phyloP scores from a whole-genome alignment of 768 basidiomycete species.

The Tulasnella sp. region DNA sequence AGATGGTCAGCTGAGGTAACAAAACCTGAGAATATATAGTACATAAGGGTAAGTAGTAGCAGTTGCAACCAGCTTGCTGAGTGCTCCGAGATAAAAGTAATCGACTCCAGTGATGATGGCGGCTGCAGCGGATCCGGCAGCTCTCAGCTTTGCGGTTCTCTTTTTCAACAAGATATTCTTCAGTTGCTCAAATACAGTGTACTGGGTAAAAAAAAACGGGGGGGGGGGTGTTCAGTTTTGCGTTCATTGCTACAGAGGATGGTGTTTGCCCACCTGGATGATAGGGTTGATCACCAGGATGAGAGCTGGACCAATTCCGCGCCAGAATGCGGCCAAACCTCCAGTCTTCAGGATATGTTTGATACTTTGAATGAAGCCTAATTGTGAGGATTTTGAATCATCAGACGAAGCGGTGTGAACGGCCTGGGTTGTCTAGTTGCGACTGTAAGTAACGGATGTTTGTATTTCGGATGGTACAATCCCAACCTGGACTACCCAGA shows the following conservation, averaged over 20 bases:
- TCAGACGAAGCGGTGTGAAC: conserved; percentile 29
- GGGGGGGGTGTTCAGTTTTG: not conserved
- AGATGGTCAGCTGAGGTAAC: not conserved
- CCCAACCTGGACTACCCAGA: conserved; percentile 69
- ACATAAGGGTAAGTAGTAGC: conserved; percentile 66
- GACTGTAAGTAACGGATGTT: no score
- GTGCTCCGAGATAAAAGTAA: conserved; percentile 87
- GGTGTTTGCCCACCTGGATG: conserved; percentile 32
- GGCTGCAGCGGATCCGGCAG: conserved; percentile 32
- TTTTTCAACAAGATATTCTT: conserved; percentile 67
- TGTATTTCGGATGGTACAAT: no score
- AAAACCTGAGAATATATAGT: not conserved
- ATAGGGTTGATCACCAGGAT: conserved; percentile 91
- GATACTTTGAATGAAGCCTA: conserved; percentile 53
- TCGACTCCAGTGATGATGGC: conserved; percentile 41
- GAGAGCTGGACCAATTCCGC: conserved; percentile 88
- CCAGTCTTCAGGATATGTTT: conserved; percentile 55
- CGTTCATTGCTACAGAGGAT: not conserved
- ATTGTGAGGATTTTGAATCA: conserved; percentile 19
- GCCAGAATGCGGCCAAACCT: conserved; percentile 76
- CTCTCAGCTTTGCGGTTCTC: conserved; percentile 42
- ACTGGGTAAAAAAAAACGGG: conserved; percentile 32
- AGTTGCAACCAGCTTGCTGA: conserved; percentile 67
- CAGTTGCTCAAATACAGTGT: conserved; percentile 90
- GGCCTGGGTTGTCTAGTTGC: conserved; percentile 69